Percentiles rank a stretch among this genome's conserved stretches.
phyloP scores from a whole-genome alignment of 2,329 filamentous ascomycete genomes.

The Botrytis cinerea region DNA sequence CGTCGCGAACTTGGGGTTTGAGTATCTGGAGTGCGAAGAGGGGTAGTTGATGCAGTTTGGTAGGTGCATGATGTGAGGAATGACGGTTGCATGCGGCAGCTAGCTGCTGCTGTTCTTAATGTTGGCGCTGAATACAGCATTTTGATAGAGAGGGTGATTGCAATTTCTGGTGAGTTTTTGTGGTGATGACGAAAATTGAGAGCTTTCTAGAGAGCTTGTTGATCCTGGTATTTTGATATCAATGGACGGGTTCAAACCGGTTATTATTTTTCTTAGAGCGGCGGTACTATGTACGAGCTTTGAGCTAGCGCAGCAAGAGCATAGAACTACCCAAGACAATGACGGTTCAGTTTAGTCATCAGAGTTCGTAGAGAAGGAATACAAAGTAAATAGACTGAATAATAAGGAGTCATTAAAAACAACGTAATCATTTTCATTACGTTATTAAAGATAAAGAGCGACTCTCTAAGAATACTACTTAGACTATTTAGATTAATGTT shows the following conservation, averaged over 20 bases:
- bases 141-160: conserved; percentile 22
- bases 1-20: conserved; percentile 24
- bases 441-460: neutral
- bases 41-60: conserved; percentile 31
- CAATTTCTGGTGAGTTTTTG: conserved; percentile 6
- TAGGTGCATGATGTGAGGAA: conserved; percentile 37
- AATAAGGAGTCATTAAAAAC: neutral
- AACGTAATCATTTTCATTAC: neutral
- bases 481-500: neutral
- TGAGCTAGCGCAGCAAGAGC: neutral
- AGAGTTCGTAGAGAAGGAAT: neutral
- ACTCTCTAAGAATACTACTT: neutral
- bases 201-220: conserved; percentile 7
- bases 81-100: conserved; percentile 40
- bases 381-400: neutral
- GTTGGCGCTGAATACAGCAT: conserved; percentile 40
- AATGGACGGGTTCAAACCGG: neutral
- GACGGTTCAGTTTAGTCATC: neutral
- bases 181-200: conserved; percentile 21
- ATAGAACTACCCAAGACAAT: neutral
- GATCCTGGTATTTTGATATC: conserved; percentile 13
- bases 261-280: conserved; percentile 6
- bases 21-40: conserved; percentile 26
- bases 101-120: conserved; percentile 39
- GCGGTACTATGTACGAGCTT: neutral